These are phyloP conservation scores for Trypanosoma conorhini DNA, from an alignment of 208 protist genomes.

Conservation along the genomic window DNA sequence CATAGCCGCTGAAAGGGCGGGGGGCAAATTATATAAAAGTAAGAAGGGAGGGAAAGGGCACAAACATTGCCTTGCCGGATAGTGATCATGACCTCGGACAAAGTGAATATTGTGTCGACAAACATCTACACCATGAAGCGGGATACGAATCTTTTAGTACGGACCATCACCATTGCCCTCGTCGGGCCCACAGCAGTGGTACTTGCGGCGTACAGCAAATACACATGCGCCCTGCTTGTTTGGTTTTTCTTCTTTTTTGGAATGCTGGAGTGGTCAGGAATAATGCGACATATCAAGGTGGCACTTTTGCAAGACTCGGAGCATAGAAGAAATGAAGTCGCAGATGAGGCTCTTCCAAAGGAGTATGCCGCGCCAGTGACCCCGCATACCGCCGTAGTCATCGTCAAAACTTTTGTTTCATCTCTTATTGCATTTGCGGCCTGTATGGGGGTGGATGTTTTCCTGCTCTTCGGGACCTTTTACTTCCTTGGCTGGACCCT, in stretches of 20 bases:
- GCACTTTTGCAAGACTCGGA: conserved; percentile 41
- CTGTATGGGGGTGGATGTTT: conserved; percentile 35
- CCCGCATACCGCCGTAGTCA: conserved; percentile 37
- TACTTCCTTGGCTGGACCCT: conserved; percentile 64
- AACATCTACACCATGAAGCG: conserved; percentile 19
- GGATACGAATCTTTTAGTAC: conserved; percentile 52
- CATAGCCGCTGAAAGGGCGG: neutral
- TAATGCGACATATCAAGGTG: conserved; percentile 90
- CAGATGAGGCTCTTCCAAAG: conserved; percentile 12
- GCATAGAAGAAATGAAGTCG: neutral
- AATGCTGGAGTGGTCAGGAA: conserved; percentile 69
- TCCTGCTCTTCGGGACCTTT: conserved; percentile 39
- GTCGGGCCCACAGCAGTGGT: conserved; percentile 53
- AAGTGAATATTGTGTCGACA: neutral
- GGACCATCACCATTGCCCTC: conserved; percentile 59
- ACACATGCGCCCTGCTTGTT: conserved; percentile 39
- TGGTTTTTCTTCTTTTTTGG: conserved; percentile 52
- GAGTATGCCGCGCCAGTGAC: conserved; percentile 68
- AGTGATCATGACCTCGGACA: neutral
- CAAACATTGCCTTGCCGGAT: neutral
- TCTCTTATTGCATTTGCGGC: conserved; percentile 48
- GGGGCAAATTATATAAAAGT: neutral
- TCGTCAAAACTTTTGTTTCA: conserved; percentile 60
- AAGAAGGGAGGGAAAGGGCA: neutral
- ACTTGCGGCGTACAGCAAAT: conserved; percentile 40